Base-by-base conservation (phyloP, 1,284 basidiomycete species). In the Pyrrhoderma noxium region DNA sequence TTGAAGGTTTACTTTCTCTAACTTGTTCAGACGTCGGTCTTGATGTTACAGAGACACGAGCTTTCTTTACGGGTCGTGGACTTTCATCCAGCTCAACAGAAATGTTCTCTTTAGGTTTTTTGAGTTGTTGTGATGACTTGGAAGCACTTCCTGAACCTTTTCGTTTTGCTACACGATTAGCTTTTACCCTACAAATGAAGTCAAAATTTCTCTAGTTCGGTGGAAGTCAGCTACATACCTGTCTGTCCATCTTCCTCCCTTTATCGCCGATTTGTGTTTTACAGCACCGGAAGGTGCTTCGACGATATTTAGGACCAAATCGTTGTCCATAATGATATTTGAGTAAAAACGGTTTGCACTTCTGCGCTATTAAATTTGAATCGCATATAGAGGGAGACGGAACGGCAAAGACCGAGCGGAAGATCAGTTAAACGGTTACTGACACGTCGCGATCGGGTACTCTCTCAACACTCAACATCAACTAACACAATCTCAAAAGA, bases 161-260 rank as follows among this genome's bases (percentile, higher is more conserved):
- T 34, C 83, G 75, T 66, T 86, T 87, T 45, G 72, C 70, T 46
- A 73, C 71, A 56, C 82, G 77, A 64, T 82, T 89, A 41, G 77
- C 78, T 70, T 86, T 87, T 54, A 85, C 61, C 63, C 85, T 88
- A 56, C 38, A 45, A 39, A 43, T 55, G 52, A 60, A 22, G 11
- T 42, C 55, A 55, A 45, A 51, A 54, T 37, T n/a, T 47, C 36
- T 51, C 52, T 47, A 57, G 31, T 14, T 47, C 45, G 52, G 43
- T 45, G 38, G 49, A 44, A 53, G 42, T 51, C 50, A 31, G 27
- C 27, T 23, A 67, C 72, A 55, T 58, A 85, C 90, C 89, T 77
- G 60, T 93, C 89, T 11, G 86, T 91, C 88, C 89, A 92, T 65
- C 87, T 72, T 4, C 88, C 87, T 22, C 85, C 82, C 60, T 80